Conservation (phyloP, 805 yeast species). For the Candida argentea region DNA sequence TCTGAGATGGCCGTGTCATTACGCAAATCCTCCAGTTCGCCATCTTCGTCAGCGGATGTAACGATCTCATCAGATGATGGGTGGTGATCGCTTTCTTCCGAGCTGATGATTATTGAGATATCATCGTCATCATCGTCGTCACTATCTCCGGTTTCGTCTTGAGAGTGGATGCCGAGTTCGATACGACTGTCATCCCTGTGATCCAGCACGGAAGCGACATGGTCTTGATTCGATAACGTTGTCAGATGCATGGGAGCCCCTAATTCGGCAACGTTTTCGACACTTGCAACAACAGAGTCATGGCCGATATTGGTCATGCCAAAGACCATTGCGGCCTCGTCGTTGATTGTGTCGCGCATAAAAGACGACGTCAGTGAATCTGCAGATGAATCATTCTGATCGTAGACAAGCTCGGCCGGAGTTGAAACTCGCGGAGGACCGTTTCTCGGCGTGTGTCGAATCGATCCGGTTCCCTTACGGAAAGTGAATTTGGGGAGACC, state of each 20-base stretch:
- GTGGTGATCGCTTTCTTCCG: slow-evolving; percentile 21
- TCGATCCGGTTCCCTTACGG: slow-evolving; percentile 26
- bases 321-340: slow-evolving; percentile 35
- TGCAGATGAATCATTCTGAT: slow-evolving; percentile 5
- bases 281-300: slow-evolving; percentile 1
- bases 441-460: slow-evolving; percentile 2
- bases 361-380: slow-evolving; percentile 5
- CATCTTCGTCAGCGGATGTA: no score
- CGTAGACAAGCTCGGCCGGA: slow-evolving; percentile 5
- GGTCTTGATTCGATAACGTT: slow-evolving; percentile 1
- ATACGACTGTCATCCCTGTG: slow-evolving; percentile 8
- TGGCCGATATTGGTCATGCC: slow-evolving; percentile 24
- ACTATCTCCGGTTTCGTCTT: slow-evolving; percentile 16
- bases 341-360: slow-evolving; percentile 17
- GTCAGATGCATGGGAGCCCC: slow-evolving; percentile 3
- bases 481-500: slow-evolving; percentile 50
- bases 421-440: background rate
- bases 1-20: no score
- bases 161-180: no score
- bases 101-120: slow-evolving; percentile 26
- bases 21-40: no score
- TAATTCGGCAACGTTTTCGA: slow-evolving; percentile 4
- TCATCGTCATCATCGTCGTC: slow-evolving; percentile 29
- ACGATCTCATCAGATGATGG: no score
- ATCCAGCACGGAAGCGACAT: slow-evolving; percentile 4